Evolutionary conservation across 495 filamentous ascomycete species (phyloP).

Genomic region (Saxophila tyrrhenica): DNA sequence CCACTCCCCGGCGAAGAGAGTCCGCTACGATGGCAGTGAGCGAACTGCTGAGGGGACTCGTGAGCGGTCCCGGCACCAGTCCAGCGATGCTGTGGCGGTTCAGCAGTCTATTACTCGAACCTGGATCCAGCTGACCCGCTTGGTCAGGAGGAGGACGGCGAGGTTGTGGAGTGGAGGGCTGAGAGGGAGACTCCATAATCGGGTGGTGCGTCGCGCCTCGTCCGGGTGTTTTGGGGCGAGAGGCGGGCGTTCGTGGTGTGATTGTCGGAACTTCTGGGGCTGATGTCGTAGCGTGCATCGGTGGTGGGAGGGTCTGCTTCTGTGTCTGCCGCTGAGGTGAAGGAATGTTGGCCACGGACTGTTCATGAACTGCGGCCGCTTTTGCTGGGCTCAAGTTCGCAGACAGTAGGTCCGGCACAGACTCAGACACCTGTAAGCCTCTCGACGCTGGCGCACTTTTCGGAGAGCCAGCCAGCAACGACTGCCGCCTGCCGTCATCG

Average conservation of each 20-base stretch:
- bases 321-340: too few species aligned
- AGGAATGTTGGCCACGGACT: constrained; percentile 3
- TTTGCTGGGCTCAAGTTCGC: constrained; percentile 1
- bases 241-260: not conserved
- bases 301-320: constrained; percentile 1
- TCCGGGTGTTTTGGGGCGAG: constrained; percentile 12
- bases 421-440: not conserved
- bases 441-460: not conserved
- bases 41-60: constrained; percentile 24
- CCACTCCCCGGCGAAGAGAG: constrained; percentile 42
- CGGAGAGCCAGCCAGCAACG: constrained; percentile 9
- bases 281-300: constrained; percentile 17
- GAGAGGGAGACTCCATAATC: constrained; percentile 1
- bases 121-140: constrained; percentile 5
- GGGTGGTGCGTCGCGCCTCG: not conserved
- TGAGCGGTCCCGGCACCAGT: constrained; percentile 22
- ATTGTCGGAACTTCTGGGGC: constrained; percentile 5
- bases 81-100: constrained; percentile 21
- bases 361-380: constrained; percentile 7
- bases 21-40: constrained; percentile 41
- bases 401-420: not conserved
- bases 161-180: constrained; percentile 6
- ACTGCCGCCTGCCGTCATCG: constrained; percentile 4
- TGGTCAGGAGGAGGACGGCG: not conserved
- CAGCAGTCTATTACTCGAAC: constrained; percentile 5